Evolutionary conservation across 352 stramenopile genomes (phyloP).

Genomic region (Pythium graminicola): DNA sequence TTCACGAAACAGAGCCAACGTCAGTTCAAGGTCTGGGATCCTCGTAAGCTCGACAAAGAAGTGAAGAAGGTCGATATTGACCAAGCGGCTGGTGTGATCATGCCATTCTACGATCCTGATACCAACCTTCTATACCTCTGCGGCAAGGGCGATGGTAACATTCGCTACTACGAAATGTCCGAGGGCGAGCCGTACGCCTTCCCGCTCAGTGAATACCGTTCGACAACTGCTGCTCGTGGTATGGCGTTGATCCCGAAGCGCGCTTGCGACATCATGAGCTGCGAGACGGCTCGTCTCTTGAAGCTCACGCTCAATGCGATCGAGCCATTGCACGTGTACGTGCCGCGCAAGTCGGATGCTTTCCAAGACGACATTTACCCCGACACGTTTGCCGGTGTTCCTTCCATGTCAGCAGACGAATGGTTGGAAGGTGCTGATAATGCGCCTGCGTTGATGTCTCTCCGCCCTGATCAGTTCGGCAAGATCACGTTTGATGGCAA

Average conservation of each 20-base stretch:
- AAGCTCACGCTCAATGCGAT: conserved; percentile 96
- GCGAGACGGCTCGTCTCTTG: conserved; percentile 93
- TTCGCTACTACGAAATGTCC: conserved; percentile 98
- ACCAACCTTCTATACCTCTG: conserved; percentile 98
- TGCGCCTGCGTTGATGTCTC: conserved; percentile 86
- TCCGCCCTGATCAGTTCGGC: conserved; percentile 87
- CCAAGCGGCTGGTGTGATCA: conserved; percentile 97
- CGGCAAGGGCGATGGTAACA: conserved; percentile 98
- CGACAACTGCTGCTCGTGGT: conserved; percentile 93
- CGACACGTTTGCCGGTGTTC: conserved; percentile 90
- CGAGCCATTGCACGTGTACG: conserved; percentile 94
- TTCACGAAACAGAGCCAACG: conserved; percentile 96
- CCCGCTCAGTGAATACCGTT: conserved; percentile 93
- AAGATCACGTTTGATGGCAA: conserved; percentile 86
- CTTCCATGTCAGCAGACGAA: conserved; percentile 94
- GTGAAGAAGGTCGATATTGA: conserved; percentile 95
- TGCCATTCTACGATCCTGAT: conserved; percentile 98
- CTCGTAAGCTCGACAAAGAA: conserved; percentile 87
- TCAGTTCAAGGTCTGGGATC: conserved; percentile 88
- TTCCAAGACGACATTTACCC: conserved; percentile 99
- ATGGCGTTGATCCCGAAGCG: conserved; percentile 99
- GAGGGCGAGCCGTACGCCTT: conserved; percentile 93
- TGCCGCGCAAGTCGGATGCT: conserved; percentile 97
- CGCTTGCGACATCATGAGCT: conserved; percentile 96
- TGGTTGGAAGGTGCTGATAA: conserved; percentile 95